Evolutionary conservation across 2,329 filamentous ascomycete genomes (phyloP), one percentile per base, ranked within the genome.

Genomic region (Dactylellina leptospora): DNA sequence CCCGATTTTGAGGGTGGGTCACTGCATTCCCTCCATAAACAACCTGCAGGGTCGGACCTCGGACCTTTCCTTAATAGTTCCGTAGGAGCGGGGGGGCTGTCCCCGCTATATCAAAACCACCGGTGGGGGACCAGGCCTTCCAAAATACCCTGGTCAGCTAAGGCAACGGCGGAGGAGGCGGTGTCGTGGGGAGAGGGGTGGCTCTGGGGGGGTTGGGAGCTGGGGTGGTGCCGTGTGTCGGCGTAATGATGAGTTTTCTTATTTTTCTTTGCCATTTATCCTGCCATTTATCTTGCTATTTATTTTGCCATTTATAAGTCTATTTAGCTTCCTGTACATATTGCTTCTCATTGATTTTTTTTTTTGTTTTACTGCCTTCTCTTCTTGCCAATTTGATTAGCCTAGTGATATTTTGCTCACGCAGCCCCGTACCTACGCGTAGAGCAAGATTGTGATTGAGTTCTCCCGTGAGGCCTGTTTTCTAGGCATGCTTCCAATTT

Each of bases 11-110:
- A 23, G 23, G 51, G 53, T 56, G 22, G 54, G 54, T 3, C 40
- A 47, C 36, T 36, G 36, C 25, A 58, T 47, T 22, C 54, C 54
- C 23, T 20, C 54, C 10, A 40, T 40, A 58, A 47, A n/a, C n/a
- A 58, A 58, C 27, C 5, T 56, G 53, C 36, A 22, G 50, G 60
- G 60, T 64, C 16, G 60, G 60, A 64, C 51, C 60, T 6, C 42
- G 30, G 50, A 64, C 60, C 53, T 64, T 54, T 42, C 60, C 60
- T 55, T 56, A 64, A 55, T 30, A 20, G 27, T 38, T 63, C 48
- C 40, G 48, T 44, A 20, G 48, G 38, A 47, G 25, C 38, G 36
- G 48, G n/a, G 4, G 16, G 6, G 16, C 20, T 23, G 20, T 22
- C 6, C 42, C 20, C 42, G 20, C 42, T 23, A 20, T 22, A 9